These are phyloP conservation scores for Pholiota microspora DNA, from an alignment of 768 basidiomycete species.

Conservation along the genomic window DNA sequence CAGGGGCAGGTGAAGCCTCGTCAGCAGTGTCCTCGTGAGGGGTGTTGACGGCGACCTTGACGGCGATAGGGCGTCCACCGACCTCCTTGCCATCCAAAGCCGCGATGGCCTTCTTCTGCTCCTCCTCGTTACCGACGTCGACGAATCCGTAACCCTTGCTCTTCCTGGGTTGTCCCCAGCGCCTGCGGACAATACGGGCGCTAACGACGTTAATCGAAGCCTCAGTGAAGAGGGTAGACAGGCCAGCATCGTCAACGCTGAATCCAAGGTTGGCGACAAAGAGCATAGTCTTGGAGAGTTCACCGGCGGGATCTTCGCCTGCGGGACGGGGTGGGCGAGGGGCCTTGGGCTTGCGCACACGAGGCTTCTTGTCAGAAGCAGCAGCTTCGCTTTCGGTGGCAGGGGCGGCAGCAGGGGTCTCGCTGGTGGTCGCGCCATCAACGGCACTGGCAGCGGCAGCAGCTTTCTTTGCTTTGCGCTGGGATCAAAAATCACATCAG, in stretches of 20 bases:
- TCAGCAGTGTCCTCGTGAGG: slow-evolving; percentile 55
- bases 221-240: slow-evolving; percentile 81
- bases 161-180: slow-evolving; percentile 79
- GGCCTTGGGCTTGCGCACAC: slow-evolving; percentile 54
- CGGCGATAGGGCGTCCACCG: slow-evolving; percentile 80
- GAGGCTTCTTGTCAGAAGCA: slow-evolving; percentile 46
- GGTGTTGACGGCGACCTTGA: slow-evolving; percentile 94
- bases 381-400: slow-evolving; percentile 36
- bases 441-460: slow-evolving; percentile 31
- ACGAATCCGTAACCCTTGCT: slow-evolving; percentile 99
- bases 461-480: slow-evolving; percentile 59
- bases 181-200: slow-evolving; percentile 86
- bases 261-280: slow-evolving; percentile 99
- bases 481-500: slow-evolving; percentile 19
- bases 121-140: slow-evolving; percentile 84
- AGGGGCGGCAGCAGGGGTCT: slow-evolving; percentile 31
- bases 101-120: slow-evolving; percentile 90
- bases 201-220: slow-evolving; percentile 79
- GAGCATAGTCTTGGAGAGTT: slow-evolving; percentile 85
- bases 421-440: slow-evolving; percentile 30
- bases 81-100: slow-evolving; percentile 87
- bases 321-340: slow-evolving; percentile 64
- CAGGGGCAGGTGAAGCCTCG: slow-evolving; percentile 23
- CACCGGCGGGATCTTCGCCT: slow-evolving; percentile 83
- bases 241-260: slow-evolving; percentile 82